Evolutionary conservation across 208 protist species (phyloP).

Genomic region (Porcisia hertigi): DNA sequence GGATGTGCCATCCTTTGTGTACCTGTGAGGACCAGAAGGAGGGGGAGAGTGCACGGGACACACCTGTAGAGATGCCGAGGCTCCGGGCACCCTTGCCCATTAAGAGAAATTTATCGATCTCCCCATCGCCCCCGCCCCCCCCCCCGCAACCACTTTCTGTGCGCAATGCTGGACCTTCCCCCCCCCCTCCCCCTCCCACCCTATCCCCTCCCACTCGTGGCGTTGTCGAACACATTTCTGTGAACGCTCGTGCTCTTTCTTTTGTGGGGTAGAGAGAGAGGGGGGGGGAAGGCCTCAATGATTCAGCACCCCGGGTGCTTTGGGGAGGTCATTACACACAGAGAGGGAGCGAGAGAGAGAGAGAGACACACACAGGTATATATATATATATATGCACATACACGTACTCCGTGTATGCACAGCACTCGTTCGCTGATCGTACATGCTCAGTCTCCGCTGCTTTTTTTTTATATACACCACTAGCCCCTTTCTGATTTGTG

Average conservation of each 20-base stretch:
- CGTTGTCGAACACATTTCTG: not conserved
- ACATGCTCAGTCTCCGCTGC: not conserved
- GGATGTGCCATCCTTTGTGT: constrained; percentile 46
- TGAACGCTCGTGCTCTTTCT: not conserved
- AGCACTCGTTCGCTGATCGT: not conserved
- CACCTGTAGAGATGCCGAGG: not conserved
- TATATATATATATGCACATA: not conserved
- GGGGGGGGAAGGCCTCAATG: not conserved
- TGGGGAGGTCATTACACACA: too few relatives aligned
- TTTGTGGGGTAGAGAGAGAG: not conserved
- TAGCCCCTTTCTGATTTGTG: not conserved
- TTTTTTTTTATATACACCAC: not conserved
- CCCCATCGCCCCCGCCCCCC: not conserved
- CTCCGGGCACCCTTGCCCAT: not conserved
- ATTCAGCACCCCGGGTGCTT: not conserved
- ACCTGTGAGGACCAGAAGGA: constrained; percentile 20
- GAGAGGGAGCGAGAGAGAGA: too few relatives aligned
- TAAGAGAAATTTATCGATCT: not conserved
- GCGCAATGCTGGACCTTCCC: not conserved
- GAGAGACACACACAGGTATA: not conserved
- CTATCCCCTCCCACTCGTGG: not conserved
- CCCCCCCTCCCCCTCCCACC: too few relatives aligned
- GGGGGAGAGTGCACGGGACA: not conserved
- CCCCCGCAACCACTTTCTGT: not conserved
- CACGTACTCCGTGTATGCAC: not conserved